Evolutionary conservation across 2,329 filamentous ascomycete genomes (phyloP).

Genomic region (Cadophora sp.): DNA sequence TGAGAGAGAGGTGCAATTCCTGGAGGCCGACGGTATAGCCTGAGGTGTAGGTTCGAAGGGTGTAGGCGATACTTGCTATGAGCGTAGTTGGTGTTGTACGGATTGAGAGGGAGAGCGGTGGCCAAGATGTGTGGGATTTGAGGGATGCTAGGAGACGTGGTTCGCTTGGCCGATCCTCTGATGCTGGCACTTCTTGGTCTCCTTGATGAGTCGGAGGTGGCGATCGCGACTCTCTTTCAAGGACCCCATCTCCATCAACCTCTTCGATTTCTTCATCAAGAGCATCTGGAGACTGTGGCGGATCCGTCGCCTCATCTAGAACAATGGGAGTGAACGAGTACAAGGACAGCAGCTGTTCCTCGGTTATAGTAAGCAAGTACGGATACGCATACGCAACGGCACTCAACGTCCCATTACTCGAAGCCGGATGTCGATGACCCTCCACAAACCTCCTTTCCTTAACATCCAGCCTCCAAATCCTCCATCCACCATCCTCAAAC

Average conservation of each 20-base stretch:
- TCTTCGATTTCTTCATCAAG: conserved; percentile 15
- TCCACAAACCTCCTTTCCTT: conserved; percentile 41
- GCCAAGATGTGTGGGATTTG: conserved; percentile 78
- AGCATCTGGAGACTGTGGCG: conserved; percentile 18
- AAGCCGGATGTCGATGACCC: conserved; percentile 37
- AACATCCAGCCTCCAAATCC: conserved; percentile 68
- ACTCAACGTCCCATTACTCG: conserved; percentile 56
- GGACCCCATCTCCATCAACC: background rate
- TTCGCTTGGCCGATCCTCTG: conserved; percentile 5
- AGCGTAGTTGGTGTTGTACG: conserved; percentile 68
- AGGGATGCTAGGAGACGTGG: conserved; percentile 73
- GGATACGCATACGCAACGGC: conserved; percentile 76
- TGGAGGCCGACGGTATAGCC: conserved; percentile 95
- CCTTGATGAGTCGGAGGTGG: background rate
- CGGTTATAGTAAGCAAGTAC: conserved; percentile 80
- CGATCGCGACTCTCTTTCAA: background rate
- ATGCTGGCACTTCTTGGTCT: background rate
- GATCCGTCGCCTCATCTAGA: conserved; percentile 24
- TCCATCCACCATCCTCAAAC: conserved; percentile 74
- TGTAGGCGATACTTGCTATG: conserved; percentile 87
- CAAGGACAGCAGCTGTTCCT: conserved; percentile 74
- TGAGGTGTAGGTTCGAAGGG: conserved; percentile 74
- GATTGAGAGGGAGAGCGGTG: conserved; percentile 83
- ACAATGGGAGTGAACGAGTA: conserved; percentile 65
- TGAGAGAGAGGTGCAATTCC: conserved; percentile 70